Percentiles rank a stretch among this genome's conserved stretches.
Evolutionary conservation across 1,139 yeast species (phyloP).

Genomic region (Saccharomyces hybrid): DNA sequence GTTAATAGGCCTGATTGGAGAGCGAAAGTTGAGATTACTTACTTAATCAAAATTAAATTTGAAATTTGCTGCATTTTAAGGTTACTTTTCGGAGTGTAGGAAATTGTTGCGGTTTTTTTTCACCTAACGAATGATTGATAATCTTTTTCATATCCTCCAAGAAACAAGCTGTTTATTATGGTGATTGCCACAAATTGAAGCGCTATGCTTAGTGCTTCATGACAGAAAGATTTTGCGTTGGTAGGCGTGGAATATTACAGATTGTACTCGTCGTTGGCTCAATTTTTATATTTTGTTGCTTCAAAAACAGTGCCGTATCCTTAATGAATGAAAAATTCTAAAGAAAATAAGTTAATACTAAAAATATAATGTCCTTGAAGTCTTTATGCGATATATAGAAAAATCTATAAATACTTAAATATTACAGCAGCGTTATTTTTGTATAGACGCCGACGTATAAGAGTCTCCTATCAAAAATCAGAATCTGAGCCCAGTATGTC

Average conservation of each 20-base stretch:
- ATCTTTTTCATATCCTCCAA: neutral
- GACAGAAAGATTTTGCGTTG: neutral
- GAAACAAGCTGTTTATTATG: neutral
- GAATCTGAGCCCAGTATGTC: slow-evolving; percentile 14
- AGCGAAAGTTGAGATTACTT: neutral
- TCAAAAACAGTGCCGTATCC: no score
- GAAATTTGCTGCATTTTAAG: neutral
- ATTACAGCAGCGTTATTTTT: neutral
- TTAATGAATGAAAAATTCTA: neutral
- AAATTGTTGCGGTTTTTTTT: neutral
- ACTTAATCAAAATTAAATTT: neutral
- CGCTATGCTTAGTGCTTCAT: neutral
- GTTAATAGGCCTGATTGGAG: neutral
- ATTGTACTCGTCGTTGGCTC: neutral
- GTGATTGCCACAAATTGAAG: neutral
- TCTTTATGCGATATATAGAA: neutral
- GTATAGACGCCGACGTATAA: neutral
- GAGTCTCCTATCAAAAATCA: slow-evolving; percentile 9
- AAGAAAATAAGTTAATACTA: neutral
- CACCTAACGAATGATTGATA: neutral
- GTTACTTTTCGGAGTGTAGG: neutral
- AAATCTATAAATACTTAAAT: neutral
- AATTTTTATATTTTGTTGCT: neutral
- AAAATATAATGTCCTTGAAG: neutral
- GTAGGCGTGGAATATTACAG: neutral